Evolutionary conservation across 208 protist species (phyloP), one percentile per base, ranked within the genome.

Genomic region (Borovskyia barvae): DNA sequence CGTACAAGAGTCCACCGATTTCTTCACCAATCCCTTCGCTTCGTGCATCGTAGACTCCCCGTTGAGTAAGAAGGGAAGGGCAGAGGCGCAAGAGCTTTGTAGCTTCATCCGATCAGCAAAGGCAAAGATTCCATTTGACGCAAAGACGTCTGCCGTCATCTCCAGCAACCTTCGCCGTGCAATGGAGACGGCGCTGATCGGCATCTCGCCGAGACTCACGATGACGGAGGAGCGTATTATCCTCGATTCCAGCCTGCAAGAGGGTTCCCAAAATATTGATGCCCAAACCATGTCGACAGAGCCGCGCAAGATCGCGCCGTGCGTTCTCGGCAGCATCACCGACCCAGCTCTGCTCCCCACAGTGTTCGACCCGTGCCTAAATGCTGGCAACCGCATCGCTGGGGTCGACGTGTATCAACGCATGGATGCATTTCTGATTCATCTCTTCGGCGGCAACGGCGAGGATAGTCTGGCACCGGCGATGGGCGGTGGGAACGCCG

Each of bases 21-120:
- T 95, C 53, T 80, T 95, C 60, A 83, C 60, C 8, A 42, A 86
- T 32, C 87, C 86, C 9, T 86, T 93, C 54, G 78, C 83, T 39
- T 96, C 90, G 7, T 71, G 78, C 45, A 86, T 96, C 55, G 87
- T 95, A 73, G 93, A 97, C 75, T 92, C 93, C 15, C 93, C 93
- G 25, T 76, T 97, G 17, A 93, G 83, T 56, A 62, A 67, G 33
- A 86, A 85, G 22, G 91, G 91, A 17, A 74, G 36, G 36, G 72
- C 63, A 45, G 83, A 96, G 70, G 84, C 69, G 22, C 39, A 74
- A 29, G 87, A 90, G 25, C 76, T 96, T 33, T 68, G 72, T 19
- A 56, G 63, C 26, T 94, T 90, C 72, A 58, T 93, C 49, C 75
- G 75, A 6, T 62, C 68, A 22, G 77, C 79, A 7, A 82, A 88